Evolutionary conservation across 2,329 filamentous ascomycete species (phyloP), one percentile per base, ranked within the genome.

Genomic region (Beauveria asiatica): DNA sequence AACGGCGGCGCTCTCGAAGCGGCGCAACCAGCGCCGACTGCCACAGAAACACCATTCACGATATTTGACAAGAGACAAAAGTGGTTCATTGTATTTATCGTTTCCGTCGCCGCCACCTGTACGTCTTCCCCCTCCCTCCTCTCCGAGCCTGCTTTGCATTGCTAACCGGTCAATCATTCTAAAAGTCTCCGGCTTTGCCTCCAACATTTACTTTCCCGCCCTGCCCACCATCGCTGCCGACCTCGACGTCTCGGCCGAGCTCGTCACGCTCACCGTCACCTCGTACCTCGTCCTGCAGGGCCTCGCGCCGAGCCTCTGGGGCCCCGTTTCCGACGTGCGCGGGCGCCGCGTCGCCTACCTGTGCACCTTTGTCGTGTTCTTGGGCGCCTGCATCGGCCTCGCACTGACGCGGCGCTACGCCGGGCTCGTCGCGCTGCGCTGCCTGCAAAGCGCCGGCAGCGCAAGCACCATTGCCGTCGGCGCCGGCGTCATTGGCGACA

Each of bases 401-500:
- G 78, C 74, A 6, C 64, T 80, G 23, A 73, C 78, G 54, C 73
- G 69, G 8, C 75, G 69, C 62, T 81, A 76, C 62, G 70, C 72
- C 0, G 72, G 76, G 0, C 69, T 85, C 11, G 62, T 84, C 11
- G 69, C 82, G 1, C 67, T 84, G 13, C 72, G 82, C 10, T 78
- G 76, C 63, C 61, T 84, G 5, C 82, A 85, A 62, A 80, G 76
- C 50, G 72, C 76, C 0, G 82, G 83, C 0, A 80, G 77, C 62
- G 80, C 78, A 41, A 80, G 80, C 7, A 84, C 82, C 0, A 75
- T 85, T 27, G 78, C 84, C 0, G 72, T 88, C 17, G 69, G 70
- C 5, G 65, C 67, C 2, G 84, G 78, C 0, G 78, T 86, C 0
- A 78, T 87, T 4, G 80, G 79, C 1, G 85, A 88, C 64, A 74